Evolutionary conservation across 345 rosid genomes (phyloP), one percentile per base, ranked within the genome.

Genomic region (Moringa oleifera): DNA sequence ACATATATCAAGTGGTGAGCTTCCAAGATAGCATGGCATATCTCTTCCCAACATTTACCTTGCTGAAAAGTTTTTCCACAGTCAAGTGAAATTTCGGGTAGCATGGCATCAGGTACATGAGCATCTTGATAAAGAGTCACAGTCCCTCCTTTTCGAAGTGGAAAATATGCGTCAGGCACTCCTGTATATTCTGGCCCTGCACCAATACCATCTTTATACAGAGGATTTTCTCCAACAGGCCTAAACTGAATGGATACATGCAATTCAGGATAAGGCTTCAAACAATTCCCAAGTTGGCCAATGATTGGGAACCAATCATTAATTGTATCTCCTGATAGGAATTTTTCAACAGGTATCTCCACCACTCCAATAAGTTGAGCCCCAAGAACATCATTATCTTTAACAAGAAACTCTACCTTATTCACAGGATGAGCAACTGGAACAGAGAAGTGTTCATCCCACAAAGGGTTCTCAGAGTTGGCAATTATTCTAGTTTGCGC

Each of bases 41-140:
- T 84, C 36, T 87, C 93, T 71, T 84, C 88, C 90, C 90, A 87
- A 18, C 93, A 87, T 54, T 68, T 73, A 63, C 75, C 74, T 18
- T 82, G 89, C 78, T 67, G 64, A 66, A 51, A 87, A 62, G 63
- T 59, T 53, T 72, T 80, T 52, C 90, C 86, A 51, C 57, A 79
- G 25, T 84, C 87, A 24, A 87, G 89, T n/a, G 47, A 28, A 60
- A 87, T 81, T 66, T 80, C 77, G 18, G 93, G 89, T 4, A 80
- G 73, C 70, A 60, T 37, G 23, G 47, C 58, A 8, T 74, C 72
- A 23, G 88, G 86, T 15, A 84, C 74, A 52, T 87, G 93, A 50
- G 93, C 93, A 70, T 84, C 93, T 64, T 84, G 89, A 68, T 87
- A 84, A 21, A 82, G 82, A n/a, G 90, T 87, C 50, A 87, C 58